These are phyloP conservation scores for Fraxinus platypoda DNA, from an alignment of 305 asterid genomes.

Conservation along the genomic window DNA sequence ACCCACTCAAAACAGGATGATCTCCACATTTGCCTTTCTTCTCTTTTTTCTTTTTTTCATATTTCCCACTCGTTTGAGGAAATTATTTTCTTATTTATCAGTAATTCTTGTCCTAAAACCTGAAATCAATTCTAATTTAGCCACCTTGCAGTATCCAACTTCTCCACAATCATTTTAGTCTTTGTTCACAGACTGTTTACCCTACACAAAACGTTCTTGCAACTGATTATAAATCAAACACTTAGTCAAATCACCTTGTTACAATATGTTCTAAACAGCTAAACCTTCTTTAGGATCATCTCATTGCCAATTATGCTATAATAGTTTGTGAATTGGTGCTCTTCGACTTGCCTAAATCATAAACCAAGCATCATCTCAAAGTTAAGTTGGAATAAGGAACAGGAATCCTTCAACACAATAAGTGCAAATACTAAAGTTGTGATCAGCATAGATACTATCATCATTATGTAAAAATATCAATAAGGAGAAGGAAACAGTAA, in stretches of 20 bases:
- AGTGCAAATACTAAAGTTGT: background rate
- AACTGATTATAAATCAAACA: conserved; percentile 5
- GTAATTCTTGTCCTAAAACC: background rate
- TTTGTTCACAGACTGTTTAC: background rate
- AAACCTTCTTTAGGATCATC: background rate
- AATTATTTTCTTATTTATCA: background rate
- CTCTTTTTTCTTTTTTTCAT: background rate
- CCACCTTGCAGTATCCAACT: background rate
- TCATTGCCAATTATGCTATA: background rate
- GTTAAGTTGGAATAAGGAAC: background rate
- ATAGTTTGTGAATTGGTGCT: background rate
- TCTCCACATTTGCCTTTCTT: background rate
- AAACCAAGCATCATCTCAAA: background rate
- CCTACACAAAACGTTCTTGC: background rate
- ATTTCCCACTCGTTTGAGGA: background rate
- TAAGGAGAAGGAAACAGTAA: conserved; percentile 4
- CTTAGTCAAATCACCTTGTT: background rate
- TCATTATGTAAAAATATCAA: background rate
- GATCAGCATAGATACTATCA: conserved; percentile 9
- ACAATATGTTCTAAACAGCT: background rate
- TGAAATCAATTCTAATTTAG: background rate
- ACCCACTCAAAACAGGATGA: background rate
- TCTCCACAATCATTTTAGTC: background rate
- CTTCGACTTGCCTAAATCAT: conserved; percentile 4
- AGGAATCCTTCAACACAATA: conserved; percentile 10